A percentile compares a stretch with the other conserved stretches of the same genome.
Evolutionary conservation across 257 asterid genomes (phyloP).

Genomic region (Mitragyna speciosa): DNA sequence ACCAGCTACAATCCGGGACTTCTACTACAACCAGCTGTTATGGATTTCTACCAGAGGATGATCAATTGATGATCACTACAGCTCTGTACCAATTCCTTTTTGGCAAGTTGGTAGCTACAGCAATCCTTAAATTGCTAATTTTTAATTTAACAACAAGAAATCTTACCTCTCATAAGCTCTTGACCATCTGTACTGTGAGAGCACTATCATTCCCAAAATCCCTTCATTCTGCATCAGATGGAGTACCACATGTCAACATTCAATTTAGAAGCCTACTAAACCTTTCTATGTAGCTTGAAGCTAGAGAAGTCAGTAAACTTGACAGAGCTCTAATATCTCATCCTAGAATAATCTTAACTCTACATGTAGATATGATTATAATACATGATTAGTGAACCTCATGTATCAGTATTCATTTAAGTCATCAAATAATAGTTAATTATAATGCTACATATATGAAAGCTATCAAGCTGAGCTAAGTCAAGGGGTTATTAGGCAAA

Average conservation of each 20-base stretch:
- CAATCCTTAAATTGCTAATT: background rate
- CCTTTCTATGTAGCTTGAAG: background rate
- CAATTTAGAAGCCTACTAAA: background rate
- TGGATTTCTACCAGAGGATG: background rate
- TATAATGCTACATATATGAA: too few relatives aligned
- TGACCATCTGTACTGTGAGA: background rate
- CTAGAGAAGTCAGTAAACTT: background rate
- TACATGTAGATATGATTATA: background rate
- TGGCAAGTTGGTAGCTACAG: too few relatives aligned
- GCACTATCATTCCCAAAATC: background rate
- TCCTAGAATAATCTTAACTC: background rate
- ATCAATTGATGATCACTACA: background rate
- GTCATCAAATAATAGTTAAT: too few relatives aligned
- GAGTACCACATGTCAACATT: background rate
- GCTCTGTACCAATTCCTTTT: background rate
- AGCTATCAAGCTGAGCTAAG: too few relatives aligned
- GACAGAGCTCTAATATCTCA: background rate
- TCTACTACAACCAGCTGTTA: background rate
- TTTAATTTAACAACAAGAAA: background rate
- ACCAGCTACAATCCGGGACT: background rate
- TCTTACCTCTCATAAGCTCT: background rate
- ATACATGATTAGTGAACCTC: background rate
- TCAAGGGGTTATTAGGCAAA: too few relatives aligned
- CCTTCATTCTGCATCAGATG: background rate
- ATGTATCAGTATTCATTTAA: background rate